A percentile compares a stretch with the other conserved stretches of the same genome.
Conservation (phyloP, 495 filamentous ascomycete species). For the Tetracladium marchalianum region DNA sequence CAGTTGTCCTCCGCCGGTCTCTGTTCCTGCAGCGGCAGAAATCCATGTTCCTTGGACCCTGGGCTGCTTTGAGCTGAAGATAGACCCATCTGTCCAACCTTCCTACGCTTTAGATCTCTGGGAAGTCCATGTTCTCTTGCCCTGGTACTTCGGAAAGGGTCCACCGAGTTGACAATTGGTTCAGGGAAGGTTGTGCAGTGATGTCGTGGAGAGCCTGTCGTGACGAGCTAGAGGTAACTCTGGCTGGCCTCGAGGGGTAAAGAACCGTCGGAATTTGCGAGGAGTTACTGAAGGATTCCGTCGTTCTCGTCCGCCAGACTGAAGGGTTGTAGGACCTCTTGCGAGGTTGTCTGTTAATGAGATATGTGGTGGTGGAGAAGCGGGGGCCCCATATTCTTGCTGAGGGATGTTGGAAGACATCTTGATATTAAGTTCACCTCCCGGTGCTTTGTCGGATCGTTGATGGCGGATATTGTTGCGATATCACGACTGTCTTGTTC, state of each 20-base stretch:
- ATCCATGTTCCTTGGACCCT: conserved; percentile 23
- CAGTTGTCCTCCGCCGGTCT: conserved; percentile 34
- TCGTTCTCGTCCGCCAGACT: conserved; percentile 25
- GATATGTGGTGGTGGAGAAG: neutral
- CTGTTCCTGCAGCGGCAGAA: conserved; percentile 28
- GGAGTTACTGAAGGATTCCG: conserved; percentile 54
- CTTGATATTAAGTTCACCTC: too few species aligned
- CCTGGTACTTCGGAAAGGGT: conserved; percentile 16
- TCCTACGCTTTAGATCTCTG: conserved; percentile 19
- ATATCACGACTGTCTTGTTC: too few species aligned
- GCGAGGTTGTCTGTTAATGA: neutral
- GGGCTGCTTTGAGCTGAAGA: conserved; percentile 26
- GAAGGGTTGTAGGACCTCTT: neutral
- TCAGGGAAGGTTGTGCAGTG: conserved; percentile 46
- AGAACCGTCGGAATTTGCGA: conserved; percentile 70
- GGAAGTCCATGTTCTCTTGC: conserved; percentile 11
- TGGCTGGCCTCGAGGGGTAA: conserved; percentile 48
- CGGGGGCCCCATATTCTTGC: neutral
- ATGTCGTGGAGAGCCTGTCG: conserved; percentile 62
- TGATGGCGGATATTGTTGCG: too few species aligned
- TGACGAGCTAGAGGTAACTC: conserved; percentile 27
- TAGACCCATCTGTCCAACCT: conserved; percentile 18
- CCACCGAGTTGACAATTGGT: conserved; percentile 36
- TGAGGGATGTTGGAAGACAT: too few species aligned
- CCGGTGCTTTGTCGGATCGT: too few species aligned